Evolutionary conservation across 108 stramenopile species (phyloP).

Genomic region (Nannochloropsis gaditana): DNA sequence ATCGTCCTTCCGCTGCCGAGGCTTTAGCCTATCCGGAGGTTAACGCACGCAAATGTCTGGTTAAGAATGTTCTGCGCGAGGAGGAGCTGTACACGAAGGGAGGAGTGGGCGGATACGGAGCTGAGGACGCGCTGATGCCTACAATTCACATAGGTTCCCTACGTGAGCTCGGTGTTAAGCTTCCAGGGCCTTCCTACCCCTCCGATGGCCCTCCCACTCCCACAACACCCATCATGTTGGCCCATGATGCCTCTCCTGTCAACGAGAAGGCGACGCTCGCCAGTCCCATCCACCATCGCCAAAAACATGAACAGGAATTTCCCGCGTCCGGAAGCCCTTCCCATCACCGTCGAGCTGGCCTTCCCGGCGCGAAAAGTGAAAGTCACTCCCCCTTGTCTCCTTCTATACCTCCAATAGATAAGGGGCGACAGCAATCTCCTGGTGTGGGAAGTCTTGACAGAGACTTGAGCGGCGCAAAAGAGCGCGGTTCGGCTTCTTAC

Average conservation of each 20-base stretch:
- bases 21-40: constrained; percentile 15
- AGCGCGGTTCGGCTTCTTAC: no score
- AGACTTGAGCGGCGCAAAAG: no score
- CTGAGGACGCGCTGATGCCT: neutral
- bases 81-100: neutral
- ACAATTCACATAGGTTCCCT: constrained; percentile 1
- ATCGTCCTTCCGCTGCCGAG: neutral
- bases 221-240: constrained; percentile 2
- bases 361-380: neutral
- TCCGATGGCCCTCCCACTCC: constrained; percentile 16
- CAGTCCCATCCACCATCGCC: neutral
- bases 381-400: neutral
- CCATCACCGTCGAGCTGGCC: neutral
- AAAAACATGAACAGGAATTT: neutral
- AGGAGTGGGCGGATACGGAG: neutral
- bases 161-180: neutral
- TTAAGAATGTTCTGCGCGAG: neutral
- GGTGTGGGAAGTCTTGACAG: no score
- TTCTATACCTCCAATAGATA: neutral
- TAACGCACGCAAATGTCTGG: neutral
- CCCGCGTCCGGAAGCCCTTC: neutral
- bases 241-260: neutral
- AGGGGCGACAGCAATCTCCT: no score
- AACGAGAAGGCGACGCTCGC: neutral
- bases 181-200: neutral